Evolutionary conservation across 2,329 filamentous ascomycete species (phyloP).

Genomic region (Calcarisporium arbuscula): DNA sequence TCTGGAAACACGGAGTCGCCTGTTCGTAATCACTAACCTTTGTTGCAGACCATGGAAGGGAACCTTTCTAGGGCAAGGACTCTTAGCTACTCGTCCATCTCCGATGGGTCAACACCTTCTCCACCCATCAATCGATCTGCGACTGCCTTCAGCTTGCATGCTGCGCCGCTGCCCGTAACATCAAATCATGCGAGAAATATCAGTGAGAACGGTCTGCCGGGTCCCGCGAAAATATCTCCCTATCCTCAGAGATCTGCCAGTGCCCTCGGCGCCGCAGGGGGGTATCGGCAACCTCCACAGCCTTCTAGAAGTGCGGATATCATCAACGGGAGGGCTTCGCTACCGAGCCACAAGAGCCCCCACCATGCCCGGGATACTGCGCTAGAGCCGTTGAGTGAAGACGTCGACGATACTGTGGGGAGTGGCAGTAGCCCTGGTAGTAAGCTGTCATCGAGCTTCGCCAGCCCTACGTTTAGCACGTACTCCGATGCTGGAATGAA

Average conservation of each 20-base stretch:
- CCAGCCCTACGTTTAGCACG: slow-evolving; percentile 39
- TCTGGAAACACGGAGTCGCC: background rate
- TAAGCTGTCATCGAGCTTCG: slow-evolving; percentile 28
- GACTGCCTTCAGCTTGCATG: slow-evolving; percentile 16
- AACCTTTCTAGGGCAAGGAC: slow-evolving; percentile 77
- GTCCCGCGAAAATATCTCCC: slow-evolving; percentile 18
- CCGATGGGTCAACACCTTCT: slow-evolving; percentile 47
- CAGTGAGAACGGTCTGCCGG: slow-evolving; percentile 23
- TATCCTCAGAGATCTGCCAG: slow-evolving; percentile 56
- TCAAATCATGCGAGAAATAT: slow-evolving; percentile 22
- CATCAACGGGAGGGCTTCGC: slow-evolving; percentile 22
- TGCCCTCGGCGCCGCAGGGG: slow-evolving; percentile 53
- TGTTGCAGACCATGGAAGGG: slow-evolving; percentile 77
- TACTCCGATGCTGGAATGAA: slow-evolving; percentile 44
- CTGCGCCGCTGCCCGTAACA: slow-evolving; percentile 10
- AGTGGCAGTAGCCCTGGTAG: slow-evolving; percentile 22
- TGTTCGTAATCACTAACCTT: slow-evolving; percentile 3
- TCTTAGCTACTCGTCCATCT: slow-evolving; percentile 39
- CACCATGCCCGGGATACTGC: slow-evolving; percentile 33
- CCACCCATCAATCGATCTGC: slow-evolving; percentile 34
- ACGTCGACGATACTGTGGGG: slow-evolving; percentile 30
- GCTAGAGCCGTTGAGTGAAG: slow-evolving; percentile 50
- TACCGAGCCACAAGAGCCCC: slow-evolving; percentile 29
- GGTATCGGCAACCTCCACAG: slow-evolving; percentile 46
- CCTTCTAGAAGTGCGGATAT: slow-evolving; percentile 38